phyloP scores from a whole-genome alignment of 2,329 filamentous ascomycete genomes.

The Tolypocladium tundrense region DNA sequence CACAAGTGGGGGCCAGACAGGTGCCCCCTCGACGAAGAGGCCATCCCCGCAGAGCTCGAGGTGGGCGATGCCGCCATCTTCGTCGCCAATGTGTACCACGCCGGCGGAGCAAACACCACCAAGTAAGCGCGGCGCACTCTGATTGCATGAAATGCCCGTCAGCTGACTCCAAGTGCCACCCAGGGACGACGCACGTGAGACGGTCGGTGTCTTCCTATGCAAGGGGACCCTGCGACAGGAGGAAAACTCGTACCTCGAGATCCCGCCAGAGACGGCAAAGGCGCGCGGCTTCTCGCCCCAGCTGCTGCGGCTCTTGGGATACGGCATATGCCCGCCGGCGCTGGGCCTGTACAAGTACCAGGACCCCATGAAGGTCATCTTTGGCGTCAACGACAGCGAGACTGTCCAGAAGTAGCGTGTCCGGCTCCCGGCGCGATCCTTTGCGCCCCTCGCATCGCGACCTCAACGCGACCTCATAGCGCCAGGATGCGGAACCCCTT shows the following conservation, averaged over 20 bases:
- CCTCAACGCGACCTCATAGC: constrained; percentile 7
- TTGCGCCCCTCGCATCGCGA: constrained; percentile 1
- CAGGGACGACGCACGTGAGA: constrained; percentile 17
- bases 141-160: background rate
- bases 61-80: constrained; percentile 28
- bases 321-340: constrained; percentile 21
- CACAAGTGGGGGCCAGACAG: constrained; percentile 29
- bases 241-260: constrained; percentile 22
- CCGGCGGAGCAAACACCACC: constrained; percentile 25
- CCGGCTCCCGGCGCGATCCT: background rate
- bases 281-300: constrained; percentile 19
- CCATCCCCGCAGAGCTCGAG: constrained; percentile 27
- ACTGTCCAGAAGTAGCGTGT: constrained; percentile 9
- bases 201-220: constrained; percentile 23
- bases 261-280: constrained; percentile 17
- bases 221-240: constrained; percentile 21
- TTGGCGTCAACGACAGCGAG: constrained; percentile 24
- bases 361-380: constrained; percentile 25
- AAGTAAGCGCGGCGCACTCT: constrained; percentile 7
- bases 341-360: constrained; percentile 25
- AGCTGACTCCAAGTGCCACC: background rate
- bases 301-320: constrained; percentile 19
- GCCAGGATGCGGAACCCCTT: constrained; percentile 13
- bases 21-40: constrained; percentile 24
- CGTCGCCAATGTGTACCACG: constrained; percentile 28